A percentile compares a stretch with the other conserved stretches of the same genome.
These are phyloP conservation scores for Trypanosoma theileri DNA, from an alignment of 208 protist genomes.

Conservation along the genomic window DNA sequence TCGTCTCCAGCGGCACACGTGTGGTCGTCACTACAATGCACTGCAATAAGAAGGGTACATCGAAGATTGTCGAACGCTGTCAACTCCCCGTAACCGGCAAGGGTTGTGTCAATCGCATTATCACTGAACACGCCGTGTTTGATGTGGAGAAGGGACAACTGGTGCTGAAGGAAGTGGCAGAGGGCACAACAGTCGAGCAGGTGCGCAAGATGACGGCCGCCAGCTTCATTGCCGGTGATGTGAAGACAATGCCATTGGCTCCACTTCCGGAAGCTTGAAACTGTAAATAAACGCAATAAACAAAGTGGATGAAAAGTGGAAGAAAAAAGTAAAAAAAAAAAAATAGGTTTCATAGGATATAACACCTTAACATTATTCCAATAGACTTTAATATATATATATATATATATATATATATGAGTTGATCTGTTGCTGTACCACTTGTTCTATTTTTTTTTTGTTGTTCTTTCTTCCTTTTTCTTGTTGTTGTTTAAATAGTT, in stretches of 20 bases:
- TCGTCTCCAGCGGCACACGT: constrained; percentile 89
- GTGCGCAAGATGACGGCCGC: constrained; percentile 85
- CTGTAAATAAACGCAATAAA: constrained; percentile 2
- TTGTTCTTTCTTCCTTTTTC: no score
- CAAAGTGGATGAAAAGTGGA: background rate
- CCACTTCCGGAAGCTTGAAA: constrained; percentile 22
- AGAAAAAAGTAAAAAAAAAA: no score
- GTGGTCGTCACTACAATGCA: constrained; percentile 98
- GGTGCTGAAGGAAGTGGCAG: constrained; percentile 90
- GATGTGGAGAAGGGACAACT: constrained; percentile 90
- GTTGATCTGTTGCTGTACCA: no score
- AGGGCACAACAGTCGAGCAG: constrained; percentile 92
- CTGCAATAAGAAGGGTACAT: constrained; percentile 90
- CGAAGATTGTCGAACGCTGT: constrained; percentile 95
- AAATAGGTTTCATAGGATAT: no score
- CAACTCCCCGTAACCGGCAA: constrained; percentile 92
- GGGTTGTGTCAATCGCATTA: constrained; percentile 91
- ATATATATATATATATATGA: no score
- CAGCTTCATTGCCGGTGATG: constrained; percentile 57
- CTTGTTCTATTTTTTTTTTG: no score
- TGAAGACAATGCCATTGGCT: constrained; percentile 81
- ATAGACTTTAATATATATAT: no score
- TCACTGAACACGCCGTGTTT: constrained; percentile 97
- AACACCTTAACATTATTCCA: no score
- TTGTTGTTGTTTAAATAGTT: no score